Base-by-base conservation (phyloP, 2,329 filamentous ascomycete genomes). In the Colletotrichum sp. region DNA sequence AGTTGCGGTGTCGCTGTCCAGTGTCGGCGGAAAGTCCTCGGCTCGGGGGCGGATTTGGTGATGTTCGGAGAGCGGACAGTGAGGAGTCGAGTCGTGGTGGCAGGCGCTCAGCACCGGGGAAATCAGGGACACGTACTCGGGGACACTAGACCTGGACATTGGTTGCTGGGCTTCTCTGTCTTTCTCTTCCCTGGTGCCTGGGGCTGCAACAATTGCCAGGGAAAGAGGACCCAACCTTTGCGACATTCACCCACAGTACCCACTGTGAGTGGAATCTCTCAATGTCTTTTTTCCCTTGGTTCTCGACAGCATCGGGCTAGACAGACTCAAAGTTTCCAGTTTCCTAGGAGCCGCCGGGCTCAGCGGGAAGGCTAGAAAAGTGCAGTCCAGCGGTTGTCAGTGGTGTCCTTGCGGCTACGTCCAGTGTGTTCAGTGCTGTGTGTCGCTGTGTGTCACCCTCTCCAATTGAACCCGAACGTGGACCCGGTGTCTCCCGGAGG, bases 401-500 rank as follows among this genome's bases (percentile, higher is more conserved):
- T 51, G 43, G 43, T 51, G 43, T 51, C 43, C 43, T 51, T 51
- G 43, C 43, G n/a, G n/a, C 43, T 51, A 21, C 11, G n/a, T 51
- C 43, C 43, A 51, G 43, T 21, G 43, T 21, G 43, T 51, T 18
- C 43, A 51, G 59, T 34, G 33, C 59, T 61, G 34, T 34, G 16
- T 16, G 16, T 24, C 33, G 59, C 34, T 62, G 33, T 62, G 36
- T 43, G 36, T 66, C 29, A 31, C 34, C 43, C 21, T 66, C 61
- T 70, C 70, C 70, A 73, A 70, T 61, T 66, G 70, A 73, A 73
- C 72, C 72, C 72, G 72, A 71, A 72, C 51, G 64, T 59, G 69
- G 63, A 72, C 72, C 72, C 69, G 72, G 69, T 64, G 69, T 64
- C 38, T 72, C 63, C 69, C 72, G 63, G 64, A 72, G 69, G 51